Base-by-base conservation (phyloP, 805 yeast genomes). In the Candida michaelii region DNA sequence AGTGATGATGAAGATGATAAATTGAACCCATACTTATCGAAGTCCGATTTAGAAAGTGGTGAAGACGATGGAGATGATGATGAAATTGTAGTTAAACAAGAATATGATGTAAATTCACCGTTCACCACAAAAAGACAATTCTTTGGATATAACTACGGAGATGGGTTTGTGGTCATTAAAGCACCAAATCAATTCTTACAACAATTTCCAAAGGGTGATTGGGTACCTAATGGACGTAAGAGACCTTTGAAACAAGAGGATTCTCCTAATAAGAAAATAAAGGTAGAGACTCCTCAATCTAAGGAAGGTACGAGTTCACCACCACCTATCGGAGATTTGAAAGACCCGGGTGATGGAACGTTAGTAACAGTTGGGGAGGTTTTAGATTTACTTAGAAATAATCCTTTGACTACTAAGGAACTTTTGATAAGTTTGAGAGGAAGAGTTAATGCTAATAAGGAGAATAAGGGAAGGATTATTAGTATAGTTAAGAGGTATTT, bases 201-300 rank as follows among this genome's bases (percentile, higher is more conserved):
- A 13, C 76, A 76, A 27, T 89, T 89, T 65, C 93, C 93, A 2
- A 66, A 60, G 14, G 96, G 96, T 19, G 86, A 81, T 41, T 90
- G 97, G 97, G 83, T 83, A 62, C 91, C 96, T 16, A 70, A 69
- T 9, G 71, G 70, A 47, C 76, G 63, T 21, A 66, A 65, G 45
- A 56, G 73, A 38, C 47, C 48, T 11, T 11, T 31, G 12, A 40
- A n/a, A 17, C 51, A 55, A 14, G 53, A 25, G 5, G 51, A 53
- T 1, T 51, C 66, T 3, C 65, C 71, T 0, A 48, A 52, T n/a
- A 76, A 75, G 53, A 71, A 70, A 45, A 54, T 42, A 8, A 39
- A 37, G 17, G 21, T 38, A 14, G 42, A 37, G 23, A 33, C 33
- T 23, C 16, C 39, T 11, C 30, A 12, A n/a, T 9, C 17, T 7